Percentiles rank a stretch among this genome's conserved stretches.
These are phyloP conservation scores for Sugiyamaella japonica DNA, from an alignment of 1,139 yeast genomes.

Conservation along the genomic window DNA sequence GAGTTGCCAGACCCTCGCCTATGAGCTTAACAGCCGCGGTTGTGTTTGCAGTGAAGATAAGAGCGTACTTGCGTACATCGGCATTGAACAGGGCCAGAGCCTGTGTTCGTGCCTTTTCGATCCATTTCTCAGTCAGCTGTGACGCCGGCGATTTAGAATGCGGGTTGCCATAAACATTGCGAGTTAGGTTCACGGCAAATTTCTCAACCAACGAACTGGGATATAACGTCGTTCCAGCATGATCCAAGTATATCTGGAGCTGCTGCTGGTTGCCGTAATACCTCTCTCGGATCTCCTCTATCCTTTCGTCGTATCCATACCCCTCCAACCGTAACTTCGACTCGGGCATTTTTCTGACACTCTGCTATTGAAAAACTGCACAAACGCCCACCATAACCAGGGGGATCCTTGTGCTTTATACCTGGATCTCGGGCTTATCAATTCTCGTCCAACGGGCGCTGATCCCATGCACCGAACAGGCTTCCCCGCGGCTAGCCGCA, in stretches of 20 bases:
- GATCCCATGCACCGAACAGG: background rate
- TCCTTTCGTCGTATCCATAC: conserved; percentile 8
- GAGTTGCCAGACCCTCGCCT: conserved; percentile 36
- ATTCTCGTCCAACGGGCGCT: background rate
- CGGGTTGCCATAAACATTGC: conserved; percentile 42
- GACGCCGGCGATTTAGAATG: conserved; percentile 43
- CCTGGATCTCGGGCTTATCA: conserved; percentile 1
- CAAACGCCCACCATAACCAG: background rate
- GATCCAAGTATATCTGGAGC: conserved; percentile 32
- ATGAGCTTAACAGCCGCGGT: conserved; percentile 45
- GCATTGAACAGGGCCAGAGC: conserved; percentile 40
- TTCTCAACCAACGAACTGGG: conserved; percentile 36
- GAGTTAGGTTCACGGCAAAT: conserved; percentile 31
- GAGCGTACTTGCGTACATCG: conserved; percentile 41
- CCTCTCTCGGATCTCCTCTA: conserved; percentile 3
- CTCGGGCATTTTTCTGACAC: conserved; percentile 3
- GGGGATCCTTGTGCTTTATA: background rate
- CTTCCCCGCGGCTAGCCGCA: conserved; percentile 1
- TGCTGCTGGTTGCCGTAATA: background rate
- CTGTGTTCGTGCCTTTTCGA: conserved; percentile 35
- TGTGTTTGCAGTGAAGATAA: conserved; percentile 45
- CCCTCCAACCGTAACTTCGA: background rate
- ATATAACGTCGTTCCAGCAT: conserved; percentile 45
- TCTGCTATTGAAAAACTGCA: background rate
- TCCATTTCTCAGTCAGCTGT: conserved; percentile 29